Percentiles rank a stretch among this genome's conserved stretches.
Conservation (phyloP, 2,329 filamentous ascomycete genomes). For the Penicillium sp. region DNA sequence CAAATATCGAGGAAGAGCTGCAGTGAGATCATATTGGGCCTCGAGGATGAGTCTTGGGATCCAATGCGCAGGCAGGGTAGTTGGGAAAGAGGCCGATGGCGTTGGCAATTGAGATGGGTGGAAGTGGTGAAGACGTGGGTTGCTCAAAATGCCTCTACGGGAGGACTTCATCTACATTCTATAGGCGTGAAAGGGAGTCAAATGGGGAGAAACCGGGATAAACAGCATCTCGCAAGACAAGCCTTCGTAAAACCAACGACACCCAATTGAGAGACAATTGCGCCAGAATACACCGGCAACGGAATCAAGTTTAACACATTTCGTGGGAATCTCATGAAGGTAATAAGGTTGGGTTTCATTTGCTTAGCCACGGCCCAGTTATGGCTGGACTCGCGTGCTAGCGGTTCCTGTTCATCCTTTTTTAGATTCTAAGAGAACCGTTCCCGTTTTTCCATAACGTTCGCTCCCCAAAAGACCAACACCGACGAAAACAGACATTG, state of each 20-base stretch:
- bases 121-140: not conserved
- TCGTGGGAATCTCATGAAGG: slow-evolving; percentile 37
- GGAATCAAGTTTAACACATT: not conserved
- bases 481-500: slow-evolving; percentile 40
- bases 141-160: not conserved
- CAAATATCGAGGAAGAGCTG: slow-evolving; percentile 6
- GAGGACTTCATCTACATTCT: slow-evolving; percentile 6
- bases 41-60: not conserved
- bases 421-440: slow-evolving; percentile 41
- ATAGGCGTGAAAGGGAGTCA: not conserved
- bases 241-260: not conserved
- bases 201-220: not conserved
- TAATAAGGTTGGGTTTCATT: slow-evolving; percentile 43
- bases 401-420: slow-evolving; percentile 44
- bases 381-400: slow-evolving; percentile 35
- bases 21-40: not conserved
- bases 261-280: not conserved
- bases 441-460: slow-evolving; percentile 45
- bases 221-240: not conserved
- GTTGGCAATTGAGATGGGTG: not conserved
- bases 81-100: not conserved
- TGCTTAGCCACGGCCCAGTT: slow-evolving; percentile 39
- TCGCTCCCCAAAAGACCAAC: slow-evolving; percentile 47
- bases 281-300: not conserved
- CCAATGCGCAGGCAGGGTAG: not conserved